These are phyloP conservation scores for Fusarium sp. DNA, from an alignment of 2,329 filamentous ascomycete species.

Conservation along the genomic window DNA sequence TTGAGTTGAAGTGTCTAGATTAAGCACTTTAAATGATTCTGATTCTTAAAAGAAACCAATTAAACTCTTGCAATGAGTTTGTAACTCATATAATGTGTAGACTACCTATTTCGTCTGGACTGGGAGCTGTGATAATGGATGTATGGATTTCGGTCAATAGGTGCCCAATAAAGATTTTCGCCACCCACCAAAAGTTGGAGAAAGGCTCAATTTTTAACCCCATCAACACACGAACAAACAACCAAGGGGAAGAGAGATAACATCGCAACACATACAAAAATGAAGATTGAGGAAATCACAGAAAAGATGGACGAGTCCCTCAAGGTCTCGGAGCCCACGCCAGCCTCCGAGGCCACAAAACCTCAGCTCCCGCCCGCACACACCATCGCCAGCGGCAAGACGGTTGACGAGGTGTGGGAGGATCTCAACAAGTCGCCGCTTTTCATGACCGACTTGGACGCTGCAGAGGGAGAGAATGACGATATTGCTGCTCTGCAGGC, in stretches of 20 bases:
- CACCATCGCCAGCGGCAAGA: slow-evolving; percentile 55
- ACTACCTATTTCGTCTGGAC: background rate
- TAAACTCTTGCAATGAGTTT: background rate
- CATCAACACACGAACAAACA: slow-evolving; percentile 8
- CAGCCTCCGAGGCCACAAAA: slow-evolving; percentile 39
- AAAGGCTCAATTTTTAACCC: slow-evolving; percentile 36
- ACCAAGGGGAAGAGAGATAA: background rate
- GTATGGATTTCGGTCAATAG: slow-evolving; percentile 1
- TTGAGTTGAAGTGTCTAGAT: background rate
- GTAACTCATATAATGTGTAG: background rate
- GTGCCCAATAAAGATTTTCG: slow-evolving; percentile 41
- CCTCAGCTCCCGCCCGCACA: slow-evolving; percentile 60
- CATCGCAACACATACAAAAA: slow-evolving; percentile 23
- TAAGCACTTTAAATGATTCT: background rate
- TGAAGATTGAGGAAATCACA: slow-evolving; percentile 57
- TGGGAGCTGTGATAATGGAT: slow-evolving; percentile 9
- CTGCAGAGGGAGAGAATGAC: slow-evolving; percentile 81
- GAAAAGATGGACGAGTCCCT: slow-evolving; percentile 53
- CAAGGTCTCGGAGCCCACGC: slow-evolving; percentile 27
- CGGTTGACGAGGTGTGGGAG: slow-evolving; percentile 65
- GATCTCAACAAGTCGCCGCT: slow-evolving; percentile 76
- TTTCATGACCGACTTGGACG: slow-evolving; percentile 95
- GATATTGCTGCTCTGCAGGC: slow-evolving; percentile 89
- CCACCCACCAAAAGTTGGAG: slow-evolving; percentile 40
- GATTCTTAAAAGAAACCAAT: background rate